Conservation (phyloP, 768 basidiomycete species). For the Pleurotus djamor region DNA sequence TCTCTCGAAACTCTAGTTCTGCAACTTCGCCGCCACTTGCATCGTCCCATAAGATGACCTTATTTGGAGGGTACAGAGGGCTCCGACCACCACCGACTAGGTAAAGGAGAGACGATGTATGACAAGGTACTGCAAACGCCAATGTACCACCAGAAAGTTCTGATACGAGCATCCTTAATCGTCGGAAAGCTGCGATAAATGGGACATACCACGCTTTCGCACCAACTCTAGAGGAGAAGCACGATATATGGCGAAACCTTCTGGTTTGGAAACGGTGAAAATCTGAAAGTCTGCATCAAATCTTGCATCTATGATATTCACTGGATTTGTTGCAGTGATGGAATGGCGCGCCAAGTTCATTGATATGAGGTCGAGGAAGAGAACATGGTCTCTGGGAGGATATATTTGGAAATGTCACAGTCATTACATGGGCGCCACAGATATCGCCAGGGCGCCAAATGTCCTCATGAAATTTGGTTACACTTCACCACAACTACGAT, state of each 20-base stretch:
- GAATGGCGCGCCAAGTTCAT: conserved; percentile 90
- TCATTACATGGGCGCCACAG: no score
- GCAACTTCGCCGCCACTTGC: conserved; percentile 73
- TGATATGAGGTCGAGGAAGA: conserved; percentile 16
- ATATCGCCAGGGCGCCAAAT: no score
- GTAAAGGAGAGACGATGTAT: conserved; percentile 81
- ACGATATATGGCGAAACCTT: conserved; percentile 82
- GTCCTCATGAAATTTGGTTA: no score
- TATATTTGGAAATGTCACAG: no score
- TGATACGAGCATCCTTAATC: conserved; percentile 23
- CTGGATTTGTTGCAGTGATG: conserved; percentile 72
- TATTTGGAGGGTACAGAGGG: conserved; percentile 89
- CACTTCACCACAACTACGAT: no score
- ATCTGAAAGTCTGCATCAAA: conserved; percentile 81
- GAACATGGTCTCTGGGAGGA: no score
- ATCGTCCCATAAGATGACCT: conserved; percentile 91
- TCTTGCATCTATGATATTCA: conserved; percentile 73
- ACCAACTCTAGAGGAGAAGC: conserved; percentile 74
- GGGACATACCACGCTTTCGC: conserved; percentile 70
- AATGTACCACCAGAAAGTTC: conserved; percentile 81
- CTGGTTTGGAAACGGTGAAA: conserved; percentile 77
- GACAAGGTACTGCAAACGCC: conserved; percentile 72
- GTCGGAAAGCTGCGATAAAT: conserved; percentile 12
- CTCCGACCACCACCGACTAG: conserved; percentile 86
- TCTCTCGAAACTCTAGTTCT: conserved; percentile 87